Evolutionary conservation across 148 eudicot genomes (phyloP), one percentile per base, ranked within the genome.

Genomic region (Diospyros kaki): DNA sequence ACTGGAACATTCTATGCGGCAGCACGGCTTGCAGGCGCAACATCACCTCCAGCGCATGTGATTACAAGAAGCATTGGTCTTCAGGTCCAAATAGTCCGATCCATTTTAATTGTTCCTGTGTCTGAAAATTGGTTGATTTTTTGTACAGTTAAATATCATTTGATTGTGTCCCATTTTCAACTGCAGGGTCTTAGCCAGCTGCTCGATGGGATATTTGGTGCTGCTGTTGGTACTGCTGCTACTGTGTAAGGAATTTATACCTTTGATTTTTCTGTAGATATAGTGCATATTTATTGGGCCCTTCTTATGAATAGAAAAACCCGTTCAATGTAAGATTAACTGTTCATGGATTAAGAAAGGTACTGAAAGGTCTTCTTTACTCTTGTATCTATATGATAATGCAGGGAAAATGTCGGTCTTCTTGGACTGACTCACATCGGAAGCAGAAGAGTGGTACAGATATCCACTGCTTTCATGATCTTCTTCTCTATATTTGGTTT

Each of bases 401-500:
- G 82, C 88, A 95, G 99, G 71, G 99, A 92, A 84, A 95, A 95
- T 83, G 90, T 93, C 63, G 99, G 99, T 51, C 93, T 95, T 71
- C 96, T 95, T 41, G 99, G 97, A 64, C 77, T 95, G 61, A 95
- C 99, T 17, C 88, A 82, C 65, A 93, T 95, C 1, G 99, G 99
- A 70, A 95, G 99, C 74, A 89, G 99, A 80, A 93, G 99, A 88
- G 99, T 87, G 15, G 99, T 95, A 66, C 96, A 95, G 81, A 81
- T 89, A 58, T 95, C 99, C 66, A 87, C 97, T 14, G 85, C 80
- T 77, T 95, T 95, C 93, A 93, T 95, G 99, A 73, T 95, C 72
- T 89, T 92, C 84, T 95, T 95, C 86, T 88, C 97, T 44, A 90
- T 95, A 83, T 90, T 95, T 38, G 97, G 99, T 95, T 76, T 14